phyloP scores from a whole-genome alignment of 768 basidiomycete species.

The Boletus barrowsii region DNA sequence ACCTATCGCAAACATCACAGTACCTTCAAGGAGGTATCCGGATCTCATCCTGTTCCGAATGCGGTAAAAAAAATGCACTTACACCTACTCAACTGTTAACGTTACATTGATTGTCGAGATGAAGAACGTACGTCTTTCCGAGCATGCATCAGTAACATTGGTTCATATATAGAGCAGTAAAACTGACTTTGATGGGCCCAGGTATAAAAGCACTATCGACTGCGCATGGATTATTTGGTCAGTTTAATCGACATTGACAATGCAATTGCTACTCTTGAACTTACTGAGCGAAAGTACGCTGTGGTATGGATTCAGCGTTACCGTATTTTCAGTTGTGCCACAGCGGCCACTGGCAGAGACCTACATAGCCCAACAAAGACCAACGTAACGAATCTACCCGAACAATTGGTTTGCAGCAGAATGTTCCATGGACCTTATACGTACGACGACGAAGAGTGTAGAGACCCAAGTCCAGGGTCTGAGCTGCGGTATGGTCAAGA shows the following conservation, averaged over 20 bases:
- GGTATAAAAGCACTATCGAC: conserved; percentile 6
- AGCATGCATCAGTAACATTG: neutral
- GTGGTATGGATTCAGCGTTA: neutral
- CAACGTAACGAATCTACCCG: conserved; percentile 9
- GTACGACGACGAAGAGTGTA: conserved; percentile 7
- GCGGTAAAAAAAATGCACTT: neutral
- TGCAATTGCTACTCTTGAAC: neutral
- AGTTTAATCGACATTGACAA: neutral
- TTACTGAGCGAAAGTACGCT: conserved; percentile 3
- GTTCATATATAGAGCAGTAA: neutral
- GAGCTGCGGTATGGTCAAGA: neutral
- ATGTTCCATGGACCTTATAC: neutral
- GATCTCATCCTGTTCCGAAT: neutral
- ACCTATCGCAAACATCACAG: neutral
- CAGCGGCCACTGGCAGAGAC: neutral
- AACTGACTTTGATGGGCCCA: conserved; percentile 7
- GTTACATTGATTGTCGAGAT: neutral
- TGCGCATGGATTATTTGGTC: neutral
- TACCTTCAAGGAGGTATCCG: neutral
- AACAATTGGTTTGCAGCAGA: neutral
- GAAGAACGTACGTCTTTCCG: conserved; percentile 3
- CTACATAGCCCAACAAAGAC: conserved; percentile 8
- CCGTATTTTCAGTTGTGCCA: neutral
- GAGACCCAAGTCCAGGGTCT: conserved; percentile 12
- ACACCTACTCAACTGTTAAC: conserved; percentile 6